Conservation (phyloP, 1,139 yeast species). For the Candida pseudocylindracea region DNA sequence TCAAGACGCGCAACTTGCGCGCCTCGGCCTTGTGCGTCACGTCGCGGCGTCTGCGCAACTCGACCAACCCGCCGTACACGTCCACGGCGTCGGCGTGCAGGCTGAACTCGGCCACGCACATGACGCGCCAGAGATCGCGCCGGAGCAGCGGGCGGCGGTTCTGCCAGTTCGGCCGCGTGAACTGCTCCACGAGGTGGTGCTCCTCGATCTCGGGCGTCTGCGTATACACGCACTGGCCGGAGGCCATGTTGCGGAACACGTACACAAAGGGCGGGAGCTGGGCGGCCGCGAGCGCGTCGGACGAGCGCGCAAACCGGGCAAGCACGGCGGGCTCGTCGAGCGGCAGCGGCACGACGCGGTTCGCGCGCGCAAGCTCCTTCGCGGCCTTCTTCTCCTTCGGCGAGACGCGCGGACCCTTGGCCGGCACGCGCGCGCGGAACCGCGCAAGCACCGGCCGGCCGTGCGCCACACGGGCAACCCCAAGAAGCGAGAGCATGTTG, state of each 20-base stretch:
- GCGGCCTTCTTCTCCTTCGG: too few species aligned
- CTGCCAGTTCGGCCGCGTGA: slow-evolving; percentile 71
- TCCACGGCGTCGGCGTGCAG: slow-evolving; percentile 45
- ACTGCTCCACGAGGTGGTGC: slow-evolving; percentile 51
- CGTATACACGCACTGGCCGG: slow-evolving; percentile 78
- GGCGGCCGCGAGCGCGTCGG: slow-evolving; percentile 9
- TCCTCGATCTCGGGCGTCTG: slow-evolving; percentile 58
- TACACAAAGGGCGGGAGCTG: slow-evolving; percentile 57
- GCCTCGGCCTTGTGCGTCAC: slow-evolving; percentile 35
- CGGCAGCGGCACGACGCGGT: too few species aligned
- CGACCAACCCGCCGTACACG: slow-evolving; percentile 54
- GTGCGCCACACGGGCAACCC: too few species aligned
- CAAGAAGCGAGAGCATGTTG: too few species aligned
- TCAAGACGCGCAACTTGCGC: slow-evolving; percentile 44
- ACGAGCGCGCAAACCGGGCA: slow-evolving; percentile 2
- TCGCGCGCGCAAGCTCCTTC: too few species aligned
- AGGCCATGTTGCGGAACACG: slow-evolving; percentile 63
- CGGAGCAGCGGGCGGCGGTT: slow-evolving; percentile 63
- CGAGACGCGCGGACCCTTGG: too few species aligned
- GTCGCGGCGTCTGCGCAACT: slow-evolving; percentile 56
- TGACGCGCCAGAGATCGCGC: slow-evolving; percentile 74
- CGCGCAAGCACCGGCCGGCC: too few species aligned
- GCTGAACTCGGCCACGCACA: slow-evolving; percentile 65
- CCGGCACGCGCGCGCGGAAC: too few species aligned
- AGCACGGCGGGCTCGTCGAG: too few species aligned